Evolutionary conservation across 1,284 basidiomycete species (phyloP).

Genomic region (Amylostereum areolatum): DNA sequence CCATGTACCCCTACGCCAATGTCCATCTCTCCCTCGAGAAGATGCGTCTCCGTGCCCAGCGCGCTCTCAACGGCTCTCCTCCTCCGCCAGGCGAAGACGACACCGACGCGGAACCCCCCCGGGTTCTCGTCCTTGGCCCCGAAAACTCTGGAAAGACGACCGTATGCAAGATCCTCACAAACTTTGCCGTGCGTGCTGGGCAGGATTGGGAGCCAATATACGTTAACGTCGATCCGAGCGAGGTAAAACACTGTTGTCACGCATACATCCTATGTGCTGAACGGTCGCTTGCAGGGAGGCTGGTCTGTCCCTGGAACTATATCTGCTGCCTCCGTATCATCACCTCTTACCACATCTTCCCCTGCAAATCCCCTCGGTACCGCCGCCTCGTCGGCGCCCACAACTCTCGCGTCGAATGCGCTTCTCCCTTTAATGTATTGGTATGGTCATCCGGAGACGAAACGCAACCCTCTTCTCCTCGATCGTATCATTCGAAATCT

Average conservation of each 20-base stretch:
- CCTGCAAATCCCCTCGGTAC: constrained; percentile 83
- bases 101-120: constrained; percentile 60
- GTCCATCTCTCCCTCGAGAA: constrained; percentile 90
- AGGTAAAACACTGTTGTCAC: constrained; percentile 41
- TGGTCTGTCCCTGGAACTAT: constrained; percentile 87
- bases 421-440: constrained; percentile 88
- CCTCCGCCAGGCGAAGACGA: constrained; percentile 29
- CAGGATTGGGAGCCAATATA: constrained; percentile 82
- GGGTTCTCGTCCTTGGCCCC: constrained; percentile 88
- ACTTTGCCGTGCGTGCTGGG: constrained; percentile 80
- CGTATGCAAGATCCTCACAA: constrained; percentile 83
- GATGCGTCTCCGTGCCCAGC: constrained; percentile 78
- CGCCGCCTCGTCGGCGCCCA: constrained; percentile 82
- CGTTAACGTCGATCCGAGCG: constrained; percentile 84
- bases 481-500: constrained; percentile 76
- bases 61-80: constrained; percentile 51
- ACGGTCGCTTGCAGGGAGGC: constrained; percentile 52
- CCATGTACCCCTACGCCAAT: constrained; percentile 83
- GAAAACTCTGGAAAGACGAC: constrained; percentile 93
- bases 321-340: constrained; percentile 70
- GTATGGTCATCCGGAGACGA: constrained; percentile 80
- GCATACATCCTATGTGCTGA: constrained; percentile 3
- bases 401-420: constrained; percentile 73
- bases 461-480: constrained; percentile 69
- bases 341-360: constrained; percentile 82